Conservation (phyloP, 768 basidiomycete genomes). For the Clavaria fumosa region DNA sequence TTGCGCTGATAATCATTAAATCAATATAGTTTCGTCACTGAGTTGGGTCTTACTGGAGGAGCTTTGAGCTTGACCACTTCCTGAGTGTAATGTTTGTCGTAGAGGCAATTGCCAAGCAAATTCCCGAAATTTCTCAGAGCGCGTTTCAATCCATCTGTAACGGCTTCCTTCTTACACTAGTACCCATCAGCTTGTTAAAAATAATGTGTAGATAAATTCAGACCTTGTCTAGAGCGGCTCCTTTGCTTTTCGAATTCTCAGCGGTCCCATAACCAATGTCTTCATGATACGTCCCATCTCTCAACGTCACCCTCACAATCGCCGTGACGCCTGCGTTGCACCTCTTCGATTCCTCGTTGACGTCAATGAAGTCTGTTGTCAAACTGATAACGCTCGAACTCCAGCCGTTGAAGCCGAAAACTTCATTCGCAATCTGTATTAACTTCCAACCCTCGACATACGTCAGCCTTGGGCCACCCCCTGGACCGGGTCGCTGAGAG, state of each 20-base stretch:
- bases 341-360: constrained; percentile 45
- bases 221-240: constrained; percentile 82
- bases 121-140: constrained; percentile 88
- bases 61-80: constrained; percentile 83
- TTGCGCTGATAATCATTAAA: constrained; percentile 52
- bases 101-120: constrained; percentile 90
- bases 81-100: constrained; percentile 80
- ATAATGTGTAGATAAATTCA: constrained; percentile 11
- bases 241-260: constrained; percentile 81
- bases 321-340: constrained; percentile 71
- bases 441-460: constrained; percentile 98
- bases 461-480: constrained; percentile 73
- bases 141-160: constrained; percentile 89
- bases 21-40: no score
- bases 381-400: constrained; percentile 64
- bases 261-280: constrained; percentile 84
- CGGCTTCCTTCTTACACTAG: constrained; percentile 96
- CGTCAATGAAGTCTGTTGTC: constrained; percentile 68
- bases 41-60: constrained; percentile 48
- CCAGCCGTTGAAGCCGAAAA: constrained; percentile 98
- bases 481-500: constrained; percentile 77
- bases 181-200: constrained; percentile 1
- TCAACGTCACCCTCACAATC: constrained; percentile 71
- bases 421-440: constrained; percentile 94
- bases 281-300: constrained; percentile 83